Percentiles rank a stretch among this genome's conserved stretches.
phyloP scores from a whole-genome alignment of 2,329 filamentous ascomycete genomes.

The Epichloe amarillans region DNA sequence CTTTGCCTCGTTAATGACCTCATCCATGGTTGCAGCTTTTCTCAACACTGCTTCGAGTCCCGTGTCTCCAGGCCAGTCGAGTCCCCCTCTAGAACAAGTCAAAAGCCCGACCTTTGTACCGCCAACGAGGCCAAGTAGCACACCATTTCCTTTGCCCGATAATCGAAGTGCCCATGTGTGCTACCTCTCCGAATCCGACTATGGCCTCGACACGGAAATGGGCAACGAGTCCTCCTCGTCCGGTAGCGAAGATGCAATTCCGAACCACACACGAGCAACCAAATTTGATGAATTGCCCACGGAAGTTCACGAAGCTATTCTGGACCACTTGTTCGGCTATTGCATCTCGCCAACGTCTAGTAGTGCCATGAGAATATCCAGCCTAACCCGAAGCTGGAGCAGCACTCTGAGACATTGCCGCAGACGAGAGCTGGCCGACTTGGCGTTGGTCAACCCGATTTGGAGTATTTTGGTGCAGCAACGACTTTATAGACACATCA shows the following conservation, averaged over 20 bases:
- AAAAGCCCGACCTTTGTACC: constrained; percentile 25
- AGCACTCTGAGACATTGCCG: constrained; percentile 54
- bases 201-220: constrained; percentile 8
- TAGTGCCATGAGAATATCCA: constrained; percentile 39
- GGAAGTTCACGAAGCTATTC: constrained; percentile 59
- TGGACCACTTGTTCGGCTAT: constrained; percentile 59
- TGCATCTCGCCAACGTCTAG: constrained; percentile 47
- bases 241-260: constrained; percentile 9
- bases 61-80: constrained; percentile 39
- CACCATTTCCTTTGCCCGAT: constrained; percentile 44
- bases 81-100: constrained; percentile 34
- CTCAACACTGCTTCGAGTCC: constrained; percentile 36
- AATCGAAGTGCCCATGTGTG: constrained; percentile 23
- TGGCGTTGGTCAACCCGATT: constrained; percentile 47
- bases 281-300: constrained; percentile 44
- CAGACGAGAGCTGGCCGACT: constrained; percentile 50
- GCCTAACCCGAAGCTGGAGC: constrained; percentile 45
- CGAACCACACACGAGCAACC: constrained; percentile 11
- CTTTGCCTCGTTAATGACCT: constrained; percentile 23
- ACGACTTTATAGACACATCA: constrained; percentile 61
- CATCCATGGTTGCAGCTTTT: constrained; percentile 22
- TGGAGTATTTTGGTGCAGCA: constrained; percentile 59
- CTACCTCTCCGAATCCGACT: constrained; percentile 13
- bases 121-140: constrained; percentile 40
- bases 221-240: constrained; percentile 7